Base-by-base conservation (phyloP, 495 filamentous ascomycete species). In the Neurospora sp. region DNA sequence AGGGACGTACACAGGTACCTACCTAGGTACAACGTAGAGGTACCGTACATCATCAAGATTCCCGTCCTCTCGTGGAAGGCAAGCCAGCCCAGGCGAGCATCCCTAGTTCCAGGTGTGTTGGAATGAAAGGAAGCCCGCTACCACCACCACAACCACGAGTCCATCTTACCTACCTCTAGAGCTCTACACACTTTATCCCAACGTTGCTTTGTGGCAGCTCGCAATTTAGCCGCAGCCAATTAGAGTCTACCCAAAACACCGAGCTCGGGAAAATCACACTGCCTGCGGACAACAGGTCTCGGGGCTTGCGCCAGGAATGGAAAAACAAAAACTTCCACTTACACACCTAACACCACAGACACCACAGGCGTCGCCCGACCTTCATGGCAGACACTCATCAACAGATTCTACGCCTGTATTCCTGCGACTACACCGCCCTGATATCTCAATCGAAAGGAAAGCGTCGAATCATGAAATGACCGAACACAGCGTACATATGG, bases 221-320 rank as follows among this genome's bases (percentile, higher is more conserved):
- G 78, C 68, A 81, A 82, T 82, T 82, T 82, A 82, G 79, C 80
- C 80, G 80, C 39, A 68, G 75, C 80, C 80, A 82, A 82, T 82
- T 2, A 76, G 61, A 41, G 39, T 37, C 12, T 65, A 44, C 40
- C 18, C 73, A 79, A 80, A 81, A 40, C 76, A 76, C 78, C 78
- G 77, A 79, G 68, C 59, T 75, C 70, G 73, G 72, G 74, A 75
- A 75, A 20, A 65, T 31, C 20, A 38, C 71, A 69, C 46, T 53
- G 48, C 20, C 46, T 53, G 20, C 46, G 46, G 46, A 53, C 20
- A 53, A 59, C 48, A 59, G 48, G 48, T 59, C 48, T 59, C 48
- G 48, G 48, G 48, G 11, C 48, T 27, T 59, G 48, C 48, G 48
- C 48, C 48, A 27, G 46, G 20, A 53, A 53, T 53, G 46, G 46